phyloP scores from a whole-genome alignment of 2,329 filamentous ascomycete species.

The Hymenoscyphus fraxineus region DNA sequence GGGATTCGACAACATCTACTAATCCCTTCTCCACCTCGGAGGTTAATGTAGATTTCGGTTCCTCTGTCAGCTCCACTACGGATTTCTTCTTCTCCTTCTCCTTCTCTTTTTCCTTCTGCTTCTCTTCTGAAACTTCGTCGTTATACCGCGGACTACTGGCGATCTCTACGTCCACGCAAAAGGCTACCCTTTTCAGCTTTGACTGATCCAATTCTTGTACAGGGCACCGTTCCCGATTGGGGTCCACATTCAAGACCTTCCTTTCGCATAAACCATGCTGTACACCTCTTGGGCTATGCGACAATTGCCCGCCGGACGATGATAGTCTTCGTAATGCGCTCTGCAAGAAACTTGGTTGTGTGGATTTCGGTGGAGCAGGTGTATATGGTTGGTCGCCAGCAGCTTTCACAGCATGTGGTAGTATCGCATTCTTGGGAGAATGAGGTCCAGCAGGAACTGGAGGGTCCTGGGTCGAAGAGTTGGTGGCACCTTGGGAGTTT shows the following conservation, averaged over 20 bases:
- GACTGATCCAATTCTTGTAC: constrained; percentile 74
- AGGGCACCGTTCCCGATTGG: constrained; percentile 70
- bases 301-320: constrained; percentile 52
- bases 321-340: constrained; percentile 80
- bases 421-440: constrained; percentile 55
- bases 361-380: constrained; percentile 68
- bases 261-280: constrained; percentile 74
- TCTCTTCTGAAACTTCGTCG: constrained; percentile 49
- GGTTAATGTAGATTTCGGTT: constrained; percentile 63
- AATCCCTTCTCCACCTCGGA: constrained; percentile 54
- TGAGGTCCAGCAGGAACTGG: constrained; percentile 32
- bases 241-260: constrained; percentile 80
- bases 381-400: constrained; percentile 65
- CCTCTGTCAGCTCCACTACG: constrained; percentile 59
- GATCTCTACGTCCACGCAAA: constrained; percentile 96
- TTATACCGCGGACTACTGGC: constrained; percentile 78
- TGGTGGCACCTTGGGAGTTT: constrained; percentile 26
- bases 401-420: constrained; percentile 52
- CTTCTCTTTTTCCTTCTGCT: constrained; percentile 42
- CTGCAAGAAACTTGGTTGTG: constrained; percentile 69
- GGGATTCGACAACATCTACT: constrained; percentile 39
- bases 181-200: constrained; percentile 83
- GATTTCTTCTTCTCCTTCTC: constrained; percentile 58
- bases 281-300: constrained; percentile 41
- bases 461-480: constrained; percentile 29